Base-by-base conservation (phyloP, 331 rosid genomes). In the Acacia pycnantha region DNA sequence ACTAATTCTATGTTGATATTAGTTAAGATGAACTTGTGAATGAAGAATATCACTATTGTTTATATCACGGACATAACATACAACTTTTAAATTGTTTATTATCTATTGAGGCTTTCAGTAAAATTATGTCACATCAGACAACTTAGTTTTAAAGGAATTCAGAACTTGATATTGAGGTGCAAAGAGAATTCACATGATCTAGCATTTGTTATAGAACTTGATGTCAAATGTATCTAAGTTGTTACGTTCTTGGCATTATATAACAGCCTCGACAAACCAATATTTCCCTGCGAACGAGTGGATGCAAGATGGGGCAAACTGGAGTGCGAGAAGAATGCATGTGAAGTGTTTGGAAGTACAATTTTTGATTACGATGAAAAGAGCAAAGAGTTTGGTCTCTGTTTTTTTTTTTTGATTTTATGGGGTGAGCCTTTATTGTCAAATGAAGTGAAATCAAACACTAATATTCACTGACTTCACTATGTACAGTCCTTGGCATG, bases 221-320 rank as follows among this genome's bases (percentile, higher is more conserved):
- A 70, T 69, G 27, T n/a, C 2, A n/a, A 40, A 40, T 5, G 43
- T 13, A 12, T 12, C 40, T 24, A 26, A 62, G 19, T 3, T 22
- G 31, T n/a, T 27, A 2, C 33, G 16, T 79, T 27, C n/a, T 73
- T 59, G 16, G 43, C 48, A n/a, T 68, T 27, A 31, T 1, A 6
- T 44, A 61, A 73, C 96, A 95, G 99, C 90, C 87, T 95, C 11
- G 90, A 85, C 76, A 95, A 93, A 82, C 89, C 87, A 2, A 76
- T 80, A 79, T 95, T 95, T 79, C 93, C 97, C 2, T 93, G 97
- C 51, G 97, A 92, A 80, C 89, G 98, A 53, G 91, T 93, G 58
- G 96, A 93, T 84, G 99, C 98, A 83, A 88, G 99, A 79, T 95
- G 99, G 98, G 99, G 99, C 48, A 95, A 93, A 84, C 73, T 94